These are phyloP conservation scores for Taxawa tesnikishii DNA, from an alignment of 2,329 filamentous ascomycete species.

Conservation along the genomic window DNA sequence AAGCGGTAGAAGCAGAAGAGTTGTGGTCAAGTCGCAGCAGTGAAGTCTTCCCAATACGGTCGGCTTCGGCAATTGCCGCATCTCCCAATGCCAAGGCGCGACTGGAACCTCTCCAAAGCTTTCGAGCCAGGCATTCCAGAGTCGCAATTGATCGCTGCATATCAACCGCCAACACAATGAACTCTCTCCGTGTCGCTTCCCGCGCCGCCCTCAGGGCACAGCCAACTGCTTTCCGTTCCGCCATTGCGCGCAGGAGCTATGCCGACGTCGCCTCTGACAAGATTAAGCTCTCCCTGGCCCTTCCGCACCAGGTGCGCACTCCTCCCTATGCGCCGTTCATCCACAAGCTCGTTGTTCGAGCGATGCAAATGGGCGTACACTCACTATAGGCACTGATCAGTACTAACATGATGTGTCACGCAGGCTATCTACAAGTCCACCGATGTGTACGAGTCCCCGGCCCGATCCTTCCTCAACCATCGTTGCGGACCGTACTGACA, in stretches of 20 bases:
- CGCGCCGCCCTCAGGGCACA: constrained; percentile 77
- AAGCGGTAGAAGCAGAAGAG: no score
- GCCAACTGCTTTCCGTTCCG: constrained; percentile 59
- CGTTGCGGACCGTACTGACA: constrained; percentile 4
- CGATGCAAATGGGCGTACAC: neutral
- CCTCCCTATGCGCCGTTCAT: neutral
- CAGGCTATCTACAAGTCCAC: constrained; percentile 59
- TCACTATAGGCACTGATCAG: neutral
- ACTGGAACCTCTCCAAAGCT: no score
- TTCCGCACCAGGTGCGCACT: constrained; percentile 87
- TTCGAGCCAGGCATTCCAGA: no score
- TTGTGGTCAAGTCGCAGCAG: no score
- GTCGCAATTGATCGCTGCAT: no score
- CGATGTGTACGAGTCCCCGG: constrained; percentile 47
- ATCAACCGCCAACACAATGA: no score
- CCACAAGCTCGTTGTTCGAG: neutral
- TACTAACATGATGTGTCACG: constrained; percentile 12
- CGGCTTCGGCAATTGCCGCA: no score
- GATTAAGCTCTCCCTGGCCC: constrained; percentile 94
- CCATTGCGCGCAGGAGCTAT: constrained; percentile 70
- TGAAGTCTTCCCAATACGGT: no score
- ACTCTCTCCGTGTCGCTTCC: constrained; percentile 85
- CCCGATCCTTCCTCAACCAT: constrained; percentile 1
- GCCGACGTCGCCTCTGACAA: constrained; percentile 46
- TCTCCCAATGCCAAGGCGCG: no score